These are phyloP conservation scores for Plantago coronopus DNA, from an alignment of 305 asterid species.

Conservation along the genomic window DNA sequence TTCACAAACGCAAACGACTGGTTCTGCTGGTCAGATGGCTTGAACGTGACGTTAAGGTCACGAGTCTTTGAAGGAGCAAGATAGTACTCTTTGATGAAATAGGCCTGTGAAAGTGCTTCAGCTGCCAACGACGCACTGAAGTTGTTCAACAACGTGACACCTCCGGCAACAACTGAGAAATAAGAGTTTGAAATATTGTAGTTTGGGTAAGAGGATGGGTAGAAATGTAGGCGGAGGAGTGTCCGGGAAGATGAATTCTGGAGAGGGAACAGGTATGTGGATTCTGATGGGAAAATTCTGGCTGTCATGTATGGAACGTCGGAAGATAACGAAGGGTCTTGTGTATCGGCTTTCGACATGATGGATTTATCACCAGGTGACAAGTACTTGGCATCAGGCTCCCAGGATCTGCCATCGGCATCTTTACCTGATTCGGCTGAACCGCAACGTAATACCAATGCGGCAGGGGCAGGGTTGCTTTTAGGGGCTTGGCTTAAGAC, in stretches of 20 bases:
- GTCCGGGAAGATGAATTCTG: constrained; percentile 39
- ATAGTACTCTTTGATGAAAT: constrained; percentile 67
- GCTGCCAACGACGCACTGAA: constrained; percentile 69
- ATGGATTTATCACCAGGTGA: constrained; percentile 33
- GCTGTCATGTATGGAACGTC: constrained; percentile 68
- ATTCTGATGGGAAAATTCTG: constrained; percentile 59
- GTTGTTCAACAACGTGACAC: constrained; percentile 49
- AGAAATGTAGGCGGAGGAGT: constrained; percentile 71
- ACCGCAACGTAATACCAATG: constrained; percentile 55
- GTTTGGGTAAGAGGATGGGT: constrained; percentile 66
- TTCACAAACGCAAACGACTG: constrained; percentile 67
- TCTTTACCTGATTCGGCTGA: constrained; percentile 41
- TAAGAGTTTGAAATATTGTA: constrained; percentile 60
- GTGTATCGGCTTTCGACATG: constrained; percentile 35
- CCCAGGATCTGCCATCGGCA: constrained; percentile 62
- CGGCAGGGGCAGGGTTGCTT: background rate
- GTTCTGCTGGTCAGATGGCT: constrained; percentile 36
- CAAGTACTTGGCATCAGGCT: constrained; percentile 47
- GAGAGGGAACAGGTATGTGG: constrained; percentile 51
- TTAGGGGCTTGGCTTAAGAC: constrained; percentile 15
- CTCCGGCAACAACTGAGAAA: constrained; percentile 48
- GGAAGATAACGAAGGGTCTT: constrained; percentile 66
- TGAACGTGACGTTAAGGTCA: constrained; percentile 47
- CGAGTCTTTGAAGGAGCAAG: constrained; percentile 40
- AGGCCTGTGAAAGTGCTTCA: constrained; percentile 77